These are phyloP conservation scores for Zygosaccharomyces sapae DNA, from an alignment of 1,139 yeast species.

Conservation along the genomic window DNA sequence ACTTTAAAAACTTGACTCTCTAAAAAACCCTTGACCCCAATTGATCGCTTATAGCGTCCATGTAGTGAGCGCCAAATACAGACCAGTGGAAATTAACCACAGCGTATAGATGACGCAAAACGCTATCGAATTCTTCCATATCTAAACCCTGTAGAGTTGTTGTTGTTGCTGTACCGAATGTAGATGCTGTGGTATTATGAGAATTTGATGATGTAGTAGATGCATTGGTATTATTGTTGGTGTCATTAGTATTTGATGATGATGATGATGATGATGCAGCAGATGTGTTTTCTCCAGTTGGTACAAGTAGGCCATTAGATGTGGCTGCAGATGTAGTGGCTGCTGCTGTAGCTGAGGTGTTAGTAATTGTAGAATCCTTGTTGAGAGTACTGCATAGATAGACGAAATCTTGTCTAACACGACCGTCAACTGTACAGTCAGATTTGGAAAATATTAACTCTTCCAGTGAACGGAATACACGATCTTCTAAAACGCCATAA, in stretches of 20 bases:
- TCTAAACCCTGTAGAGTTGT: slow-evolving; percentile 25
- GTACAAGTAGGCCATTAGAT: neutral
- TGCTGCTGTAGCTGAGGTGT: slow-evolving; percentile 2
- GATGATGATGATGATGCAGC: neutral
- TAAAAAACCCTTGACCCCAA: slow-evolving; percentile 15
- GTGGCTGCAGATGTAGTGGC: slow-evolving; percentile 2
- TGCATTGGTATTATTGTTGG: slow-evolving; percentile 5
- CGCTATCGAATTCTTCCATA: slow-evolving; percentile 34
- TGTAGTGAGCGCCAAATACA: slow-evolving; percentile 35
- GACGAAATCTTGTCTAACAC: slow-evolving; percentile 36
- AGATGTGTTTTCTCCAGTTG: neutral
- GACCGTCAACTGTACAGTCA: slow-evolving; percentile 34
- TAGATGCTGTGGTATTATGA: slow-evolving; percentile 1
- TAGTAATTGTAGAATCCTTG: slow-evolving; percentile 3
- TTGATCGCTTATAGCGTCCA: slow-evolving; percentile 31
- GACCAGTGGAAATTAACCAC: slow-evolving; percentile 38
- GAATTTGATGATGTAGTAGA: slow-evolving; percentile 6
- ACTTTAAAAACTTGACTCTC: neutral
- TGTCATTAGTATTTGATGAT: slow-evolving; percentile 2
- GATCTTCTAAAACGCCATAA: slow-evolving; percentile 71
- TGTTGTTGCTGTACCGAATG: slow-evolving; percentile 1
- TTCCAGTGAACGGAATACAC: slow-evolving; percentile 47
- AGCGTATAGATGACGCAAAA: slow-evolving; percentile 35
- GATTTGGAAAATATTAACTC: slow-evolving; percentile 31
- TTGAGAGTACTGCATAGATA: slow-evolving; percentile 25